Base-by-base conservation (phyloP, 2,329 filamentous ascomycete species). In the Trichoderma guizhouense region DNA sequence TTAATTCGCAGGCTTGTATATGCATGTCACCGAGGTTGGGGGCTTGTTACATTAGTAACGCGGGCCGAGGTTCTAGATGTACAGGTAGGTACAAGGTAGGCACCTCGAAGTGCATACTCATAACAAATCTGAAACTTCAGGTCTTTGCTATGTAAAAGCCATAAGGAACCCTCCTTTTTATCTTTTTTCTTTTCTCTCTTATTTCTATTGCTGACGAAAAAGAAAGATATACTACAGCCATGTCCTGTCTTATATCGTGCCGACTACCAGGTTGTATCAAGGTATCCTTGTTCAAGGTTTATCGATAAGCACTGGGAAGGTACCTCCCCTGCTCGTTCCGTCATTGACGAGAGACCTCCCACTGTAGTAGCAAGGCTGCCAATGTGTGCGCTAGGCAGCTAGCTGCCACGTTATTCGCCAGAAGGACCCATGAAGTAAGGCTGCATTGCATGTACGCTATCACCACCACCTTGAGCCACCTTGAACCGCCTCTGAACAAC, bases 371-470 rank as follows among this genome's bases (percentile, higher is more conserved):
- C 55, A 47, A 68, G 65, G 65, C 65, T 60, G 28, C 65, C 7
- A 61, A 24, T 61, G 14, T 15, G 18, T 34, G 66, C 66, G 26
- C 66, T 69, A 69, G 66, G 66, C 66, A 69, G 57, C 66, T 53
- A 51, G 57, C 66, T 62, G 66, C 66, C 66, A 69, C 66, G 66
- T 69, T 69, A 69, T 69, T 69, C 36, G 66, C 66, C 28, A 61
- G 34, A 28, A 26, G 15, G 55, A n/a, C 36, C 65, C 57, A 69
- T 53, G 57, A 24, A 53, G 66, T 53, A 69, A 69, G 66, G 57
- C 66, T 69, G 57, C 66, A 32, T 61, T 53, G 53, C 66, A 51
- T 34, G 57, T 53, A 28, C 55, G 34, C 24, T 24, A 60, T 34
- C 39, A 34, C 57, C 34, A 69, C 39, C 66, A 62, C 30, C 53